These are phyloP conservation scores for Aureobasidium namibiae DNA, from an alignment of 2,329 filamentous ascomycete genomes.

Conservation along the genomic window DNA sequence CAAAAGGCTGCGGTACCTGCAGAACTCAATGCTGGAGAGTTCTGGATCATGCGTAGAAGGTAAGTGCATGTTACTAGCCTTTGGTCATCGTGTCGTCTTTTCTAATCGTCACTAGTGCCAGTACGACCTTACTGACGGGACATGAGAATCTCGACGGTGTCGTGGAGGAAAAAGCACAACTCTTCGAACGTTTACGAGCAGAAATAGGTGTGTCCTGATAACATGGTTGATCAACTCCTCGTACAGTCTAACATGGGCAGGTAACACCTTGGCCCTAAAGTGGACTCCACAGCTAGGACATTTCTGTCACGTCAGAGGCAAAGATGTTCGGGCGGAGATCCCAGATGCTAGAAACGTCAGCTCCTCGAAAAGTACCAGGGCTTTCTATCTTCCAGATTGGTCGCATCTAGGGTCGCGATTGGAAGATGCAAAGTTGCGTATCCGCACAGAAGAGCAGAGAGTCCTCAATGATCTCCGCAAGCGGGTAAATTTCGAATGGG, in stretches of 20 bases:
- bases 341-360: constrained; percentile 52
- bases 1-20: constrained; percentile 1
- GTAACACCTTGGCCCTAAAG: constrained; percentile 60
- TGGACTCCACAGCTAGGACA: constrained; percentile 86
- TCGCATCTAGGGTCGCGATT: constrained; percentile 69
- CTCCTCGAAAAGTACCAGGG: constrained; percentile 73
- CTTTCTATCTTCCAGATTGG: constrained; percentile 81
- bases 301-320: constrained; percentile 82
- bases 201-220: constrained; percentile 38
- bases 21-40: constrained; percentile 34
- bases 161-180: constrained; percentile 47
- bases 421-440: constrained; percentile 67
- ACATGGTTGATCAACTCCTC: background rate
- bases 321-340: constrained; percentile 49
- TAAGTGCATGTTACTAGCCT: background rate
- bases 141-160: constrained; percentile 60
- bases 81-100: background rate
- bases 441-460: constrained; percentile 74
- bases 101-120: constrained; percentile 42
- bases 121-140: constrained; percentile 53
- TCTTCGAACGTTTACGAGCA: constrained; percentile 55
- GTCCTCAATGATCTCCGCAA: constrained; percentile 70
- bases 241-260: background rate
- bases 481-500: constrained; percentile 33
- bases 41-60: constrained; percentile 54